Conservation (phyloP, 169 alveolate genomes). For the Toxoplasma gondii region DNA sequence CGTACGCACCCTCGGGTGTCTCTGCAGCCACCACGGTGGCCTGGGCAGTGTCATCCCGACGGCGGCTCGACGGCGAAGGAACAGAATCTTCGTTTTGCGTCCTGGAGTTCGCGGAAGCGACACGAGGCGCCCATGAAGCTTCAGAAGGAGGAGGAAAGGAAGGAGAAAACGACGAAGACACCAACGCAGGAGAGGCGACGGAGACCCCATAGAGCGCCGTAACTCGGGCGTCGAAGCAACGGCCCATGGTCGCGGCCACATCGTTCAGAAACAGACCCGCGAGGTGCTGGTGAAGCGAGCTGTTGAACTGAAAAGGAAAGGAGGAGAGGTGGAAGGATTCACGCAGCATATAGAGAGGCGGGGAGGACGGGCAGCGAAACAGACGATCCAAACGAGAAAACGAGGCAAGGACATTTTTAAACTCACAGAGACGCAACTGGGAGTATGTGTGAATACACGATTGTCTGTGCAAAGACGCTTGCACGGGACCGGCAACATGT, state of each 20-base stretch:
- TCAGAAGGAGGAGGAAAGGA: background rate
- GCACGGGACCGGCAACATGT: too few relatives aligned
- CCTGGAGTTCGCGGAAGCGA: background rate
- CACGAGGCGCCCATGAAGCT: background rate
- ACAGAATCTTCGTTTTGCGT: background rate
- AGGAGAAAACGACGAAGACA: background rate
- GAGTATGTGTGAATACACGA: too few relatives aligned
- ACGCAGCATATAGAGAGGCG: background rate
- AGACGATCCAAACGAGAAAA: too few relatives aligned
- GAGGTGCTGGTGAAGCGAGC: background rate
- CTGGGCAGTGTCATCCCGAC: too few relatives aligned
- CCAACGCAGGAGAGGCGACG: background rate
- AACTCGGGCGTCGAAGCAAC: constrained; percentile 35
- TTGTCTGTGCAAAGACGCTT: too few relatives aligned
- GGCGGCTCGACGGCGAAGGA: background rate
- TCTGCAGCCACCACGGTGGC: too few relatives aligned
- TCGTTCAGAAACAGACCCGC: background rate
- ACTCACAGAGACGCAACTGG: too few relatives aligned
- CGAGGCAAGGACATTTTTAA: too few relatives aligned
- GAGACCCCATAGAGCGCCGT: background rate
- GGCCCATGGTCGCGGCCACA: constrained; percentile 29
- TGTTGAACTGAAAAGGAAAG: background rate
- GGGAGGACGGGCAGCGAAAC: too few relatives aligned
- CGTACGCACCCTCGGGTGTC: too few relatives aligned
- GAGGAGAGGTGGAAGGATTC: background rate